Conservation (phyloP, 768 basidiomycete genomes). For the Russula sp. region DNA sequence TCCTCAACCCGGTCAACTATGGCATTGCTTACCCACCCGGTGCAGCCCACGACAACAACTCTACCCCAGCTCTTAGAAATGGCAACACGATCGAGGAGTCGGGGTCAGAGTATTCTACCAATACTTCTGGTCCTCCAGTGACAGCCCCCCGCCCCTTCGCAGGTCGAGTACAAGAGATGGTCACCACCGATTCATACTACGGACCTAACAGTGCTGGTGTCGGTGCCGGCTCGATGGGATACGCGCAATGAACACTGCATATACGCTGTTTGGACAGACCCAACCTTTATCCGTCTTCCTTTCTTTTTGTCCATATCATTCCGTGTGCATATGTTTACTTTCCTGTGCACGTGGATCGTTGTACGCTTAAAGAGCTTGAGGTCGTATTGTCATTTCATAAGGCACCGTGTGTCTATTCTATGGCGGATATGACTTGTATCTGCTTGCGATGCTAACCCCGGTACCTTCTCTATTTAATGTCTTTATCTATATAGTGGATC, state of each 20-base stretch:
- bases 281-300: not conserved
- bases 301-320: not conserved
- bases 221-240: not conserved
- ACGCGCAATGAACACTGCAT: conserved; percentile 2
- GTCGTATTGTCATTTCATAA: not conserved
- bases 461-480: not conserved
- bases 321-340: not conserved
- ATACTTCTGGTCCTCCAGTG: conserved; percentile 9
- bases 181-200: conserved; percentile 23
- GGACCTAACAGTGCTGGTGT: conserved; percentile 12
- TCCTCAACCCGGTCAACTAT: conserved; percentile 17
- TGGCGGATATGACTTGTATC: conserved; percentile 18
- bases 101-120: not conserved
- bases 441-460: not conserved
- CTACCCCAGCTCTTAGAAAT: not conserved
- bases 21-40: conserved; percentile 25
- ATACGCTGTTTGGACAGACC: not conserved
- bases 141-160: not conserved
- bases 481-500: not conserved
- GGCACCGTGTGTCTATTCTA: conserved; percentile 2
- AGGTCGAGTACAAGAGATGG: conserved; percentile 10
- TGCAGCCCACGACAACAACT: not conserved
- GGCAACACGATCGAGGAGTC: not conserved
- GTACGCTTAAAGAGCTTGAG: conserved; percentile 8
- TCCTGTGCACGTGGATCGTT: conserved; percentile 8